Evolutionary conservation across 2,329 filamentous ascomycete genomes (phyloP), one percentile per base, ranked within the genome.

Genomic region (Nemania bipapillata): DNA sequence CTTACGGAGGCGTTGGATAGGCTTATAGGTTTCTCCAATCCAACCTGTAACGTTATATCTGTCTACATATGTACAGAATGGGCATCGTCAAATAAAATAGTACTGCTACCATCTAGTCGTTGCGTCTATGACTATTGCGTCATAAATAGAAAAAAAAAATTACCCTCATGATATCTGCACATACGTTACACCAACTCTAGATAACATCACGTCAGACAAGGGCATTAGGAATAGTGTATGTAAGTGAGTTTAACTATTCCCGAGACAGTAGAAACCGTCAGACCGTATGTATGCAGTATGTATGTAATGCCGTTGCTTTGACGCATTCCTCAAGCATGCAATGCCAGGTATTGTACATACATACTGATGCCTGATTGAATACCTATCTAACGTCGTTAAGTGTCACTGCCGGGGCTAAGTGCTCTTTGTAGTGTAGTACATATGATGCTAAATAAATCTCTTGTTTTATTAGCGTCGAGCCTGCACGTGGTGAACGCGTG

Each of bases 401-500:
- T 40, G 24, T 22, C 47, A 45, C 35, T 50, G 56, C 12, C 32
- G 52, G 54, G 49, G 40, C 40, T 45, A 45, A 37, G 32, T 35
- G 7, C 52, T 49, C 40, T 45, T 40, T 56, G 63, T 63, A 52
- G 64, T 56, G 63, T 63, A 52, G 64, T 47, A 37, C 28, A 40
- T 4, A 12, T 59, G 15, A 58, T 42, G 49, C 26, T 56, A 37
- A 55, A 56, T 40, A 22, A 50, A 35, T 62, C 9, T 40, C 30
- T 58, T 28, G n/a, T 56, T 56, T 32, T 37, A 58, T 66, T 69
- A 66, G 66, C 59, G 47, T 24, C 26, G 37, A 50, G 15, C 45
- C 49, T 26, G 40, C 66, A 66, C 66, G 66, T 69, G 63, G 63
- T 60, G 52, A 30, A 66, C 66, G 66, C 63, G 66, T 69, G 66